Evolutionary conservation across 345 rosid genomes (phyloP).

Genomic region (Syzygium aromaticum): DNA sequence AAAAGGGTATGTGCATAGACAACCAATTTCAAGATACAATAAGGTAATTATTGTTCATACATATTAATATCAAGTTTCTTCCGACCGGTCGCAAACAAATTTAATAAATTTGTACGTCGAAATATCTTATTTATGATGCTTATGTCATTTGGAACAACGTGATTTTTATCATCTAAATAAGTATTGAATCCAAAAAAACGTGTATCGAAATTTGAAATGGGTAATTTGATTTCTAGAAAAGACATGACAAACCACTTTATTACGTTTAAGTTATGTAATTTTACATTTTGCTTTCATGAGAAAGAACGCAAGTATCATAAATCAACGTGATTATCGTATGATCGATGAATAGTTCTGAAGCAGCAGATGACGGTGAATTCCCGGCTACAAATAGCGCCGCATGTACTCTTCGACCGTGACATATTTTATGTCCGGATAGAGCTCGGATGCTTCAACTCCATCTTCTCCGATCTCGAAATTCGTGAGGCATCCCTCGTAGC

Average conservation of each 20-base stretch:
- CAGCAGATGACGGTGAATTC: background rate
- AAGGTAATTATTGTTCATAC: background rate
- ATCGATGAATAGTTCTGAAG: background rate
- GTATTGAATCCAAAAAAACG: background rate
- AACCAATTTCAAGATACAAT: background rate
- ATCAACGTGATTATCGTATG: background rate
- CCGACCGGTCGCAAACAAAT: background rate
- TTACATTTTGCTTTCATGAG: background rate
- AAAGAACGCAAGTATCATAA: background rate
- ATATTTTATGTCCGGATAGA: constrained; percentile 34
- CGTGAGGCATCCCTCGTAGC: constrained; percentile 48
- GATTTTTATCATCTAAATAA: background rate
- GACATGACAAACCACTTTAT: background rate
- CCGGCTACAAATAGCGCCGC: constrained; percentile 21
- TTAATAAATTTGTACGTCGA: background rate
- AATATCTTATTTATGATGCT: no score
- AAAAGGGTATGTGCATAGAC: background rate
- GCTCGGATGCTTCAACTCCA: constrained; percentile 33
- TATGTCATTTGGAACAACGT: background rate
- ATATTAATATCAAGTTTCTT: background rate
- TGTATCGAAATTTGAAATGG: background rate
- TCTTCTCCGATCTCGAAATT: constrained; percentile 38
- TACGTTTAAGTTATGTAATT: background rate
- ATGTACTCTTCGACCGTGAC: constrained; percentile 27
- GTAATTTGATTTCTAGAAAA: background rate